Base-by-base conservation (phyloP, 78 protist species). In the Polysphondylium violaceum region DNA sequence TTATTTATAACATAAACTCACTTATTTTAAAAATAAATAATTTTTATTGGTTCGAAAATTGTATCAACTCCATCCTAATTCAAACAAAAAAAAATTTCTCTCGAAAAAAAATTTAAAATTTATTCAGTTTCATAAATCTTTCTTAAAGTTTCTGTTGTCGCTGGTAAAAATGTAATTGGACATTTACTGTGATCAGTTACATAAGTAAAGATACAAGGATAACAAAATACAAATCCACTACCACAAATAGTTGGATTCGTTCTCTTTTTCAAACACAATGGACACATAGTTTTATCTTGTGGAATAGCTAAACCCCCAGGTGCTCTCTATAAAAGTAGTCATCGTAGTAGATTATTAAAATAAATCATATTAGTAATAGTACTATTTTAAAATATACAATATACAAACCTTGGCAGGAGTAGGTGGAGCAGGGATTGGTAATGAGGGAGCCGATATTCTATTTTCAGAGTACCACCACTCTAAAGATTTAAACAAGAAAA, bases 401-500 rank as follows among this genome's bases (percentile, higher is more conserved):
- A 23, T 65, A 65, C n/a, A n/a, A n/a, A n/a, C 60, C 44, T 88
- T 74, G 9, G 94, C 53, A 6, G 74, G 86, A 6, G 69, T 23
- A 19, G 94, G 94, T n/a, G 94, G 94, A 17, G 94, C 76, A 38
- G 87, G 87, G 3, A 88, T 38, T 47, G 94, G 94, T 44, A 88
- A 43, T 9, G 87, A 44, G 23, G 79, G 83, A 25, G 83, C 53
- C 9, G 81, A 63, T 36, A 44, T 38, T 63, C 94, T 56, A 72
- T 78, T 88, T 40, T 88, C 94, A 36, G 71, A 47, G 41, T 88
- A 88, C 94, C 94, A 88, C 94, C 94, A 88, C 29, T 88, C 94
- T 8, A 76, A 50, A 56, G 86, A 87, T 38, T 87, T 87, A 41
- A 87, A 87, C 21, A 76, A 44, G 47, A 87, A 87, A 25, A 76